phyloP scores from a whole-genome alignment of 2,329 filamentous ascomycete species.

The Ophiocordyceps sinensis region DNA sequence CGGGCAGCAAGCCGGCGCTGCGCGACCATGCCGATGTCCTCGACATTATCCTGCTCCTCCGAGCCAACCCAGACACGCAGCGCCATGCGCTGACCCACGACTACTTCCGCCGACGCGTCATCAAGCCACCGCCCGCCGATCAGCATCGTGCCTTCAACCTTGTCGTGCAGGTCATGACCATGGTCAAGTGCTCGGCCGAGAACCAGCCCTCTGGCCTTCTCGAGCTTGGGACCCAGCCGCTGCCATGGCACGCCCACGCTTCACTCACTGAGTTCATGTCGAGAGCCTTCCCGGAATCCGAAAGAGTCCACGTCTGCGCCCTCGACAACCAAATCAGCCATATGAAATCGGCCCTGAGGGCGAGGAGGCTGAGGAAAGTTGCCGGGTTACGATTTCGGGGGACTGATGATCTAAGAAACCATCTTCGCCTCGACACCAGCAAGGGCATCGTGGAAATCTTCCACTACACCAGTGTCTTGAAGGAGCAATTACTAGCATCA shows the following conservation, averaged over 20 bases:
- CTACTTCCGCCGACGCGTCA: neutral
- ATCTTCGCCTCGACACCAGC: neutral
- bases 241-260: neutral
- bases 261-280: neutral
- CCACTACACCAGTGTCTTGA: conserved; percentile 1
- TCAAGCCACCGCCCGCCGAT: neutral
- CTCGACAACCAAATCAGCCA: neutral
- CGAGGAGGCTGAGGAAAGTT: neutral
- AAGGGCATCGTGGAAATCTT: neutral
- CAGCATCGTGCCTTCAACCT: conserved; percentile 1
- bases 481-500: neutral
- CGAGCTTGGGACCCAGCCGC: neutral
- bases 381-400: neutral
- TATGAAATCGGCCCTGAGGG: neutral
- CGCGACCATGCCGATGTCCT: neutral
- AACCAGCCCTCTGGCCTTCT: neutral
- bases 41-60: neutral
- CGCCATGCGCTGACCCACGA: neutral
- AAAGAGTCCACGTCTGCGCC: neutral
- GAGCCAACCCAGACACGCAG: neutral
- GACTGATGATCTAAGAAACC: conserved; percentile 1
- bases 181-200: neutral
- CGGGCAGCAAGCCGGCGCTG: neutral
- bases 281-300: neutral
- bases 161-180: neutral